A percentile compares a stretch with the other conserved stretches of the same genome.
phyloP scores from a whole-genome alignment of 1,139 yeast genomes.

The Arxiozyma heterogenica region DNA sequence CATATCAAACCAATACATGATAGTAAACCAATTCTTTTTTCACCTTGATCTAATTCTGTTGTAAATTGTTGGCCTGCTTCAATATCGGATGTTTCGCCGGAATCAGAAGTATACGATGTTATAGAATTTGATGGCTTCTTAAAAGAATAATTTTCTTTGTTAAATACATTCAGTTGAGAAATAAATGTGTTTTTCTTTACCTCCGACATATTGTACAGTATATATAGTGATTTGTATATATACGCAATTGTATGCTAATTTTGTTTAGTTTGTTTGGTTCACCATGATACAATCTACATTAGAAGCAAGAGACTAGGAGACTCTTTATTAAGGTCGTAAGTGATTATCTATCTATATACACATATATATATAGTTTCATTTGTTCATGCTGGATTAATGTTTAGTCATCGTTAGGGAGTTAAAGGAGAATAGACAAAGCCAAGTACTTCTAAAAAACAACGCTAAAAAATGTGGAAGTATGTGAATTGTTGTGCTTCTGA shows the following conservation, averaged over 20 bases:
- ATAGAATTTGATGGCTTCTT: neutral
- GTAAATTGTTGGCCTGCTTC: constrained; percentile 26
- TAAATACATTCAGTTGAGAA: constrained; percentile 25
- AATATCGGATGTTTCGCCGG: constrained; percentile 17
- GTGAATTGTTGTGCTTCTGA: neutral
- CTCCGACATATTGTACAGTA: constrained; percentile 11
- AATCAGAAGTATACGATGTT: constrained; percentile 1
- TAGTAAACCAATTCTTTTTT: constrained; percentile 52
- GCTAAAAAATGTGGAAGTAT: neutral
- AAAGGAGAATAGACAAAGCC: neutral
- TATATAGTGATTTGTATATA: neutral
- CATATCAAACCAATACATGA: constrained; percentile 62
- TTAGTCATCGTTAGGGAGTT: neutral
- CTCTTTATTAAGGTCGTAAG: no score
- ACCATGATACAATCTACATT: neutral
- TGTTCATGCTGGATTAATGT: neutral
- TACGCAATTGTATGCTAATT: neutral
- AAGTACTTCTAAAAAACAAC: neutral
- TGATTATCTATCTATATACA: neutral
- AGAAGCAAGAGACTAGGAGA: neutral
- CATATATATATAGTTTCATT: no score
- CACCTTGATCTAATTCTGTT: constrained; percentile 42
- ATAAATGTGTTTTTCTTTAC: constrained; percentile 13
- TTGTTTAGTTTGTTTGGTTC: neutral
- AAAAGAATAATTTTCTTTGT: constrained; percentile 21